Conservation (phyloP, 78 protist species). For the Dictyostelium purpureum region DNA sequence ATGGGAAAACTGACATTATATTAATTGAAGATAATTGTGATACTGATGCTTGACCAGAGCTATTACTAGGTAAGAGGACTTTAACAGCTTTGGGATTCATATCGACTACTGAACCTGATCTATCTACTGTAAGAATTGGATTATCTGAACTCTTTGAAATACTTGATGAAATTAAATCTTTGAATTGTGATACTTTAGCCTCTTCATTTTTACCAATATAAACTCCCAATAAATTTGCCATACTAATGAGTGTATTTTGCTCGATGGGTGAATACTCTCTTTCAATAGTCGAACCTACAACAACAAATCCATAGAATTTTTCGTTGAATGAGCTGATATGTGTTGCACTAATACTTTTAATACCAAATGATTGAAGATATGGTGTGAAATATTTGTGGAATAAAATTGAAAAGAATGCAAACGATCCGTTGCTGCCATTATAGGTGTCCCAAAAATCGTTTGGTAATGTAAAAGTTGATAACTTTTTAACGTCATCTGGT, state of each 20-base stretch:
- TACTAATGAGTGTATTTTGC: constrained; percentile 25
- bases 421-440: neutral
- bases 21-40: constrained; percentile 4
- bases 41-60: neutral
- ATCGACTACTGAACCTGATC: neutral
- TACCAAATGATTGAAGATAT: neutral
- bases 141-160: neutral
- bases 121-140: constrained; percentile 1
- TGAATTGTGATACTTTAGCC: neutral
- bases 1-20: constrained; percentile 9
- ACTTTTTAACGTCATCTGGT: neutral
- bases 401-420: neutral
- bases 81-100: constrained; percentile 23
- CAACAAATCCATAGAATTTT: constrained; percentile 7
- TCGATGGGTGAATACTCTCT: constrained; percentile 11
- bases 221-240: neutral
- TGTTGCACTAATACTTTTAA: neutral
- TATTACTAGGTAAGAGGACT: neutral
- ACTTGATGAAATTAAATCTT: neutral
- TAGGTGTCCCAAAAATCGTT: neutral
- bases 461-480: constrained; percentile 1
- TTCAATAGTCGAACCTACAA: neutral
- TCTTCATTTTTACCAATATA: neutral
- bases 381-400: constrained; percentile 38
- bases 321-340: neutral